Conservation (phyloP, 345 rosid genomes). For the Lepidium aucheri region DNA sequence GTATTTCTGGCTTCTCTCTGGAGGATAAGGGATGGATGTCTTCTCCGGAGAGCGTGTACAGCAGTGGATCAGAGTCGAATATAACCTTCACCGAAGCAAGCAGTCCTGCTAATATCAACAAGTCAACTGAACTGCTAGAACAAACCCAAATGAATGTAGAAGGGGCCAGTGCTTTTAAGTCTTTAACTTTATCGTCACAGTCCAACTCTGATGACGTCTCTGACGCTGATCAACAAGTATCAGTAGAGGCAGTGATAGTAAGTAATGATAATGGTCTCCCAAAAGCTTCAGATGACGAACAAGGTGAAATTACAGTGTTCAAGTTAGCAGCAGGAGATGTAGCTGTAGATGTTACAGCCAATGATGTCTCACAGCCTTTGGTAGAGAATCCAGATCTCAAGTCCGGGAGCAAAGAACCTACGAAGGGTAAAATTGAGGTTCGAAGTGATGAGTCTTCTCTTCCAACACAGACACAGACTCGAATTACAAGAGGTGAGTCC, state of each 20-base stretch:
- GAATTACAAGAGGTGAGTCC: slow-evolving; percentile 52
- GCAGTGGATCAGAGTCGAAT: slow-evolving; percentile 47
- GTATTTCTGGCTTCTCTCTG: slow-evolving; percentile 31
- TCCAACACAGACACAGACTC: slow-evolving; percentile 28
- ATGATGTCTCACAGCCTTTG: slow-evolving; percentile 25
- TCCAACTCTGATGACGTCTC: slow-evolving; percentile 23
- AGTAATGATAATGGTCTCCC: slow-evolving; percentile 19
- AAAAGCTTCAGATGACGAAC: slow-evolving; percentile 20
- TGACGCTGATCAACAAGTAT: slow-evolving; percentile 8
- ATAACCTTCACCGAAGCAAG: slow-evolving; percentile 34
- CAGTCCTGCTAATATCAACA: slow-evolving; percentile 30
- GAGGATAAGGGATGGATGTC: slow-evolving; percentile 73
- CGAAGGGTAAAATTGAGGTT: slow-evolving; percentile 33
- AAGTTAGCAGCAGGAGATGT: slow-evolving; percentile 25
- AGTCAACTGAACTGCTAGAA: slow-evolving; percentile 29
- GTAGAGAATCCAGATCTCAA: slow-evolving; percentile 26
- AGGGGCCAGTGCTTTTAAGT: slow-evolving; percentile 8
- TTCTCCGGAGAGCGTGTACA: slow-evolving; percentile 64
- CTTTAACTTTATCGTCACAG: slow-evolving; percentile 35
- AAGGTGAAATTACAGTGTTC: slow-evolving; percentile 19
- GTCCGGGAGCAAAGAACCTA: slow-evolving; percentile 30
- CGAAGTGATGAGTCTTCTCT: slow-evolving; percentile 36
- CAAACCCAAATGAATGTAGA: slow-evolving; percentile 22
- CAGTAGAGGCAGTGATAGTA: slow-evolving; percentile 18
- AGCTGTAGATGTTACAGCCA: slow-evolving; percentile 18